Conservation (phyloP, 2,329 filamentous ascomycete species). For the Fusarium solani-melongenae region DNA sequence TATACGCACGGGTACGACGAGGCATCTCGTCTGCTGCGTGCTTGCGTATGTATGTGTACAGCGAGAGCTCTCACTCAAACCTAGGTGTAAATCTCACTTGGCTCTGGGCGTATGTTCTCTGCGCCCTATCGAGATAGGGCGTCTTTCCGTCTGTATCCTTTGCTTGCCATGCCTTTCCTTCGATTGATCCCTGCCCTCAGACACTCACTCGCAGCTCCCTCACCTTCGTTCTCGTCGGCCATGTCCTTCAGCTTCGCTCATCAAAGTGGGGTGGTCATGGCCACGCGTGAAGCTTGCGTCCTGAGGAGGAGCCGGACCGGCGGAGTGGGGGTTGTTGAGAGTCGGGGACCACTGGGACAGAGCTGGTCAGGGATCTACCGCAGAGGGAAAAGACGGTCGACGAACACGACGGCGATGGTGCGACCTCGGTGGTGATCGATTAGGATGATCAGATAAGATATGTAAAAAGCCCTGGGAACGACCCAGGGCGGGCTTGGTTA, state of each 20-base stretch:
- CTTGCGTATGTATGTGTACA: neutral
- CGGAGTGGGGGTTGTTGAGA: slow-evolving; percentile 30
- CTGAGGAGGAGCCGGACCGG: slow-evolving; percentile 16
- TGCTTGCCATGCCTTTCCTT: neutral
- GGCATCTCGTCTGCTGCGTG: neutral
- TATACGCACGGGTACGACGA: slow-evolving; percentile 4
- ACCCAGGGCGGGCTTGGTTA: slow-evolving; percentile 13
- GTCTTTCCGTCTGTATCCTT: neutral
- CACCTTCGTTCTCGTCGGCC: neutral
- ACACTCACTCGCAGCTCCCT: neutral
- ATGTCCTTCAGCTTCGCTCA: slow-evolving; percentile 14
- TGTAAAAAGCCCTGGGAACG: neutral
- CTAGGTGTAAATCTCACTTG: slow-evolving; percentile 6
- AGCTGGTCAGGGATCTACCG: slow-evolving; percentile 24
- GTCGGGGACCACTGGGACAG: neutral
- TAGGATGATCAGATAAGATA: slow-evolving; percentile 43
- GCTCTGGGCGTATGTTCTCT: neutral
- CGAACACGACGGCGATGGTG: slow-evolving; percentile 26
- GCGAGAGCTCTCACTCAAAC: neutral
- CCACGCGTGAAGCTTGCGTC: slow-evolving; percentile 16
- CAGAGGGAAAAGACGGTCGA: neutral
- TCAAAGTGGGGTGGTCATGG: slow-evolving; percentile 26
- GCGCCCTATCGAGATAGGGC: neutral
- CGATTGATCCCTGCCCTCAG: neutral
- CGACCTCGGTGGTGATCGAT: slow-evolving; percentile 56